These are phyloP conservation scores for Alnus glutinosa DNA, from an alignment of 306 rosid genomes.

Conservation along the genomic window DNA sequence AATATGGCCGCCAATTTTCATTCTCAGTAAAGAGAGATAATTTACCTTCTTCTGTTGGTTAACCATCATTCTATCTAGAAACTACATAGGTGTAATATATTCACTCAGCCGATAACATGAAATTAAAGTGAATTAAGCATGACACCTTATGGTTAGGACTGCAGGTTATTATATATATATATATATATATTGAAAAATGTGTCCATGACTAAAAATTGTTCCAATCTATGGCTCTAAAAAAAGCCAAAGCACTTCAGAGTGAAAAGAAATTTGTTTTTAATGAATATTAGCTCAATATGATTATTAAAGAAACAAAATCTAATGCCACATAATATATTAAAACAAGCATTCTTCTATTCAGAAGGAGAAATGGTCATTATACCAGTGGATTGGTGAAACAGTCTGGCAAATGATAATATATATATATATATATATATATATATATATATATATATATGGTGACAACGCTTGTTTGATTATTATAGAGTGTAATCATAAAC, in stretches of 20 bases:
- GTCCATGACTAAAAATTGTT: background rate
- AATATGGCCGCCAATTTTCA: too few species aligned
- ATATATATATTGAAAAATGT: background rate
- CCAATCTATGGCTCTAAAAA: background rate
- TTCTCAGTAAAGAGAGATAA: too few species aligned
- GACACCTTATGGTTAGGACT: too few species aligned
- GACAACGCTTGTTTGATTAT: too few species aligned
- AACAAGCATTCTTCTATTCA: background rate
- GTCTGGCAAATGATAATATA: background rate
- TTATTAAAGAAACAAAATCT: background rate
- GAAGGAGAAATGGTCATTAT: background rate
- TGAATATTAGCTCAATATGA: background rate
- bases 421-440: too few species aligned
- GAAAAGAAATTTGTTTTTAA: background rate
- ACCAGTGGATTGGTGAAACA: background rate
- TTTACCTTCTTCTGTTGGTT: background rate
- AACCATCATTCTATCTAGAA: background rate
- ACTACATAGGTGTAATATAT: background rate
- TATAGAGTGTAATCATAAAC: too few species aligned
- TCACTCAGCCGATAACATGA: background rate
- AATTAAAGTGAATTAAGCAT: too few species aligned
- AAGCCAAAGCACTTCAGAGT: background rate
- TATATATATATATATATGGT: too few species aligned
- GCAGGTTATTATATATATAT: background rate
- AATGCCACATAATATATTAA: background rate